These are phyloP conservation scores for Sporothrix brasiliensis DNA, from an alignment of 2,329 filamentous ascomycete genomes.

Conservation along the genomic window DNA sequence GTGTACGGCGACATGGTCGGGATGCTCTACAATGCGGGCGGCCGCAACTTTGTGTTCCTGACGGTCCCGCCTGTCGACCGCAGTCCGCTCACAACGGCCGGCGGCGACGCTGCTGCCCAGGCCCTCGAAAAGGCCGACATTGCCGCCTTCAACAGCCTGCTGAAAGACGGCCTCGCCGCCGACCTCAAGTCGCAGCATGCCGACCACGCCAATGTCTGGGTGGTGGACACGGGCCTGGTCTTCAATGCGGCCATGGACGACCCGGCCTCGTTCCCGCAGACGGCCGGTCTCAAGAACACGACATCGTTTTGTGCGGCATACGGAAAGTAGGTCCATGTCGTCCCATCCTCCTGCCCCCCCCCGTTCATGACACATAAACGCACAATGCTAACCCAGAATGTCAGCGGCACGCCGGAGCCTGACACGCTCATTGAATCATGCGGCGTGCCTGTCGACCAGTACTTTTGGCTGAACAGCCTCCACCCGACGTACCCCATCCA, in stretches of 20 bases:
- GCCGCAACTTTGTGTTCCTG: slow-evolving; percentile 61
- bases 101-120: slow-evolving; percentile 37
- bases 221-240: slow-evolving; percentile 48
- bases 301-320: slow-evolving; percentile 60
- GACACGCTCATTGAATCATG: slow-evolving; percentile 52
- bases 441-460: slow-evolving; percentile 60
- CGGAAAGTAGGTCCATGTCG: slow-evolving; percentile 46
- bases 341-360: no score
- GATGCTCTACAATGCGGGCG: slow-evolving; percentile 55
- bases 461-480: slow-evolving; percentile 65
- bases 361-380: no score
- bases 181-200: slow-evolving; percentile 27
- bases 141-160: slow-evolving; percentile 32
- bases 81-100: slow-evolving; percentile 43
- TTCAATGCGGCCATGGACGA: slow-evolving; percentile 50
- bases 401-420: slow-evolving; percentile 50
- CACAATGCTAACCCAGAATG: not conserved
- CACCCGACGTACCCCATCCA: slow-evolving; percentile 68
- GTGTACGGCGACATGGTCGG: slow-evolving; percentile 49
- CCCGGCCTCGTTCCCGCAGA: slow-evolving; percentile 50
- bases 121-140: slow-evolving; percentile 39
- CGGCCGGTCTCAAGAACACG: slow-evolving; percentile 57
- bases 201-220: slow-evolving; percentile 31
- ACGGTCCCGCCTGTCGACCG: slow-evolving; percentile 58
- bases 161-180: slow-evolving; percentile 1